Conservation (phyloP, 2,329 filamentous ascomycete species). For the Fusarium buharicum region DNA sequence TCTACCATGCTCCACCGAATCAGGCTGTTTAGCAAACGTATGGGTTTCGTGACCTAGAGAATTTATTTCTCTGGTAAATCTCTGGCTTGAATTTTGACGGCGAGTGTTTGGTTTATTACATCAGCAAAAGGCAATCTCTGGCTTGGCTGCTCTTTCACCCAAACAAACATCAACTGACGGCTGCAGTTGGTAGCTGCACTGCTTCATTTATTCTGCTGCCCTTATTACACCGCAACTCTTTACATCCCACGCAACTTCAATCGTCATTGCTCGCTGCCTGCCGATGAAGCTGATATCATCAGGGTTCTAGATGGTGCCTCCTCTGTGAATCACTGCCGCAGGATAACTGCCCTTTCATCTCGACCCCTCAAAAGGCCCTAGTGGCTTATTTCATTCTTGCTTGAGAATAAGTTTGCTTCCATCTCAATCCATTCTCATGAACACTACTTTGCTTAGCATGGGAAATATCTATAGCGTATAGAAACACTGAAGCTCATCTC, state of each 20-base stretch:
- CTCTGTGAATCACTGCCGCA: slow-evolving; percentile 25
- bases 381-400: not conserved
- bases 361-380: not conserved
- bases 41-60: too few relatives aligned
- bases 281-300: not conserved
- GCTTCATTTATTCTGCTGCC: not conserved
- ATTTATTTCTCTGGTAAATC: not conserved
- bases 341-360: not conserved
- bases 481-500: not conserved
- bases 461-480: not conserved
- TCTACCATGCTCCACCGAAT: too few relatives aligned
- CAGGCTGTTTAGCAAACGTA: too few relatives aligned
- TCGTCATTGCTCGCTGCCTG: not conserved
- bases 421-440: not conserved
- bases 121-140: not conserved
- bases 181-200: not conserved
- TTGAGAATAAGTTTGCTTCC: not conserved
- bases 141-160: not conserved
- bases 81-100: not conserved
- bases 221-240: not conserved
- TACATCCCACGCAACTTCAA: not conserved
- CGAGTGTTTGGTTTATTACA: not conserved
- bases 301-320: not conserved
- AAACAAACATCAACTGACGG: slow-evolving; percentile 13
- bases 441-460: not conserved